phyloP scores from a whole-genome alignment of 345 rosid species.

The Hibiscus syriacus region DNA sequence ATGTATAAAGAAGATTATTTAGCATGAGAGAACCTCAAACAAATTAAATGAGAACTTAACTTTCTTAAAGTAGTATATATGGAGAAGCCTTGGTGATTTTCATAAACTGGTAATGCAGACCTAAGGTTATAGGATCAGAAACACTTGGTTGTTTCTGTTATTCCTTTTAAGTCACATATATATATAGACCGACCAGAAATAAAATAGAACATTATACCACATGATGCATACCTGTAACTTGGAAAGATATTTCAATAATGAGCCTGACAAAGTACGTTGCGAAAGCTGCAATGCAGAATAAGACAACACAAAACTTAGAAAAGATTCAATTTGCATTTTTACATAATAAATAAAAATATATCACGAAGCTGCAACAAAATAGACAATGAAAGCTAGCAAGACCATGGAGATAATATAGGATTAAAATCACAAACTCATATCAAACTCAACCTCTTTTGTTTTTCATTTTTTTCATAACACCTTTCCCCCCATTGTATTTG shows the following conservation, averaged over 20 bases:
- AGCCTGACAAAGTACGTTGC: slow-evolving; percentile 87
- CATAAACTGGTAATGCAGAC: background rate
- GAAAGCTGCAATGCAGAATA: slow-evolving; percentile 65
- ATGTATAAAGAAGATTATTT: slow-evolving; percentile 1
- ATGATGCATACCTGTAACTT: slow-evolving; percentile 67
- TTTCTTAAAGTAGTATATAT: background rate
- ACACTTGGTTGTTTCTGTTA: background rate
- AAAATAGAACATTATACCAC: background rate
- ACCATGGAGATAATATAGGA: background rate
- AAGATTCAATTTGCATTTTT: background rate
- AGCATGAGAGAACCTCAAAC: background rate
- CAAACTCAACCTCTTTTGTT: background rate
- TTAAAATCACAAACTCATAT: background rate
- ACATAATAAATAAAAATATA: background rate
- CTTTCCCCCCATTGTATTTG: background rate
- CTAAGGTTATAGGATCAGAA: background rate
- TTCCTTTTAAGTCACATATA: background rate
- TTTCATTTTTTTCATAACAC: background rate
- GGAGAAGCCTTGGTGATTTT: background rate
- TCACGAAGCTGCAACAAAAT: background rate
- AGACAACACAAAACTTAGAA: slow-evolving; percentile 18
- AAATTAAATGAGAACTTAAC: background rate
- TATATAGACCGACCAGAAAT: background rate
- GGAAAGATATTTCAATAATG: slow-evolving; percentile 87
- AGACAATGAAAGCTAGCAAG: background rate